Evolutionary conservation across 306 rosid species (phyloP).

Genomic region (Cyclanthera cordifolia): DNA sequence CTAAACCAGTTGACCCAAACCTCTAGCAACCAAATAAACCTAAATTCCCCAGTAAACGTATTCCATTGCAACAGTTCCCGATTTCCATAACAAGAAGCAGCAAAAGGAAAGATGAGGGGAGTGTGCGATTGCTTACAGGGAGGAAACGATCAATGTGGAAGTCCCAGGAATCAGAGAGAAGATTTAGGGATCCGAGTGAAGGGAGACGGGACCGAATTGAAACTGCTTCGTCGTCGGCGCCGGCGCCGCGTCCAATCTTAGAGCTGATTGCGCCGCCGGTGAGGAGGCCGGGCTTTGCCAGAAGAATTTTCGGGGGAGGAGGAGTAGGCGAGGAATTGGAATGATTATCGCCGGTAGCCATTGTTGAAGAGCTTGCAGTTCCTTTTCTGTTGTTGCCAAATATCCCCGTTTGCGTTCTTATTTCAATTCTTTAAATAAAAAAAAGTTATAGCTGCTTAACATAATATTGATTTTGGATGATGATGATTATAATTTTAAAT

Average conservation of each 20-base stretch:
- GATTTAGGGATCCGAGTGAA: conserved; percentile 72
- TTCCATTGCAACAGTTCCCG: not conserved
- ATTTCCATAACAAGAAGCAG: not conserved
- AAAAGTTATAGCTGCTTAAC: no score
- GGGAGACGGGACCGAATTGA: conserved; percentile 69
- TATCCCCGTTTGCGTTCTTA: no score
- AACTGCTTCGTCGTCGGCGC: conserved; percentile 48
- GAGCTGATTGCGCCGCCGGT: conserved; percentile 39
- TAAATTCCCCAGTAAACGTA: no score
- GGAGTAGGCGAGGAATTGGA: conserved; percentile 39
- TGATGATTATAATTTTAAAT: no score
- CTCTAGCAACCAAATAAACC: no score
- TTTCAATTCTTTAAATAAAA: no score
- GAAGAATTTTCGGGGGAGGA: conserved; percentile 56
- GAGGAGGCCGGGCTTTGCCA: conserved; percentile 69
- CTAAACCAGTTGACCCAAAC: not conserved
- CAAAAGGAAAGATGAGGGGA: not conserved
- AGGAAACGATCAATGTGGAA: conserved; percentile 86
- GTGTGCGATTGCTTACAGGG: conserved; percentile 30
- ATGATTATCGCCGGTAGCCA: conserved; percentile 23
- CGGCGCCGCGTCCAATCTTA: conserved; percentile 44
- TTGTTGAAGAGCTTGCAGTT: not conserved
- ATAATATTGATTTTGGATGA: no score
- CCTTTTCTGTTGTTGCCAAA: no score
- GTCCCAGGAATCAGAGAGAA: conserved; percentile 87